Evolutionary conservation across 164 flowering plant genomes (phyloP), one percentile per base, ranked within the genome.

Genomic region (Cinnamomum chago): DNA sequence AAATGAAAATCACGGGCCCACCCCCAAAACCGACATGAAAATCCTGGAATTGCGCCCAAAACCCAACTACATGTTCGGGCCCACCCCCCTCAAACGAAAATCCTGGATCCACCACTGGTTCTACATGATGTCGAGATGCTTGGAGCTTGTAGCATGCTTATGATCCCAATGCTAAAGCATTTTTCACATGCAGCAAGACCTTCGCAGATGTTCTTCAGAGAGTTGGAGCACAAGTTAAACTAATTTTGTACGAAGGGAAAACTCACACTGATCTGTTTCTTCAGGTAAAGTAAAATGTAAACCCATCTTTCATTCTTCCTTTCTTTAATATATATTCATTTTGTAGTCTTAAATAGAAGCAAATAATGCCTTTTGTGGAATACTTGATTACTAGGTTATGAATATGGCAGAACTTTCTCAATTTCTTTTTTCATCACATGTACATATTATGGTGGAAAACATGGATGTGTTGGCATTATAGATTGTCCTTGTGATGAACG

Each of bases 201-300:
- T 96, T 94, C 79, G 91, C 74, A 2, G 88, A 85, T 62, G 81
- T 89, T 72, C 93, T 96, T 47, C 79, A 76, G 52, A 81, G 60
- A 55, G 88, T 73, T 11, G 99, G 97, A 47, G 97, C 82, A 74
- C 74, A 83, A 74, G 92, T 90, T 67, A 87, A 90, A 64, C 73
- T 93, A 50, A 78, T 91, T 50, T 74, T 96, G 67, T 96, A 83
- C 68, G 85, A 88, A 13, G 97, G 97, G 25, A 96, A 96, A 81
- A 90, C 92, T 55, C 99, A 96, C 80, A 92, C 97, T 35, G 98
- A 94, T 82, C 71, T 96, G 84, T 91, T 94, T 86, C 83, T 96
- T 71, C 99, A 96, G 78, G 99, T 94, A 81, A 79, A 78, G 18
- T 69, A 73, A 9, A 5, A 17, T 2, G 71, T 6, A n/a, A 52